Evolutionary conservation across 1,139 yeast species (phyloP).

Genomic region (Hansenula sp.): DNA sequence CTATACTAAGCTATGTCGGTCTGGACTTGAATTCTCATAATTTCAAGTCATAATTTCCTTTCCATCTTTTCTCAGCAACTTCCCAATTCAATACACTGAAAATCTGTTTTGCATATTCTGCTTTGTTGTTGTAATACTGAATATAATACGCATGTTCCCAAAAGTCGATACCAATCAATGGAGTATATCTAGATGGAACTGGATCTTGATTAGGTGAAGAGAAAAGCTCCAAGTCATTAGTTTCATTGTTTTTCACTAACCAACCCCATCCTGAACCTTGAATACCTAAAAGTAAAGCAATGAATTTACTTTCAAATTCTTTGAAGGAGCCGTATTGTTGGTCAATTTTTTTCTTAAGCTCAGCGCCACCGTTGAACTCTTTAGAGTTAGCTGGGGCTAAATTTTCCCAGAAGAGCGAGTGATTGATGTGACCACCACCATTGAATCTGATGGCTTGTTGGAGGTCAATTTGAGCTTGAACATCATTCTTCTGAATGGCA

Average conservation of each 20-base stretch:
- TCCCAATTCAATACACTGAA: slow-evolving; percentile 96
- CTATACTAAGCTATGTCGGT: too few relatives aligned
- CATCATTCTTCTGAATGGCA: slow-evolving; percentile 55
- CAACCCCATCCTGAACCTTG: slow-evolving; percentile 99
- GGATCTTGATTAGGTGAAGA: slow-evolving; percentile 89
- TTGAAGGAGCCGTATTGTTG: slow-evolving; percentile 75
- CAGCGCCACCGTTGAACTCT: slow-evolving; percentile 60
- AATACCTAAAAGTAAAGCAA: slow-evolving; percentile 76
- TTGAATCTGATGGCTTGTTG: slow-evolving; percentile 83
- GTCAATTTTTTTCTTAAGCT: slow-evolving; percentile 58
- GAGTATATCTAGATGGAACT: slow-evolving; percentile 55
- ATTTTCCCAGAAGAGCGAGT: slow-evolving; percentile 83
- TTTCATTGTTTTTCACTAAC: slow-evolving; percentile 76
- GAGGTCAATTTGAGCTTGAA: slow-evolving; percentile 48
- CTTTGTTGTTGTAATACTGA: slow-evolving; percentile 91
- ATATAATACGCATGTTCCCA: slow-evolving; percentile 98
- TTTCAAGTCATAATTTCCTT: slow-evolving; percentile 17
- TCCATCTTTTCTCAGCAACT: slow-evolving; percentile 64
- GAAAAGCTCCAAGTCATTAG: slow-evolving; percentile 70
- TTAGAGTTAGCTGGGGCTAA: slow-evolving; percentile 64
- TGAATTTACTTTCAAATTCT: slow-evolving; percentile 58
- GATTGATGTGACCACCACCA: slow-evolving; percentile 91
- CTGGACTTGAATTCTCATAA: too few relatives aligned
- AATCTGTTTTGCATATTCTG: slow-evolving; percentile 87
- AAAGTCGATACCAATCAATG: slow-evolving; percentile 89